A percentile compares a stretch with the other conserved stretches of the same genome.
Evolutionary conservation across 176 grass and related monocot genomes (phyloP).

Genomic region (Metroxylon sagu): DNA sequence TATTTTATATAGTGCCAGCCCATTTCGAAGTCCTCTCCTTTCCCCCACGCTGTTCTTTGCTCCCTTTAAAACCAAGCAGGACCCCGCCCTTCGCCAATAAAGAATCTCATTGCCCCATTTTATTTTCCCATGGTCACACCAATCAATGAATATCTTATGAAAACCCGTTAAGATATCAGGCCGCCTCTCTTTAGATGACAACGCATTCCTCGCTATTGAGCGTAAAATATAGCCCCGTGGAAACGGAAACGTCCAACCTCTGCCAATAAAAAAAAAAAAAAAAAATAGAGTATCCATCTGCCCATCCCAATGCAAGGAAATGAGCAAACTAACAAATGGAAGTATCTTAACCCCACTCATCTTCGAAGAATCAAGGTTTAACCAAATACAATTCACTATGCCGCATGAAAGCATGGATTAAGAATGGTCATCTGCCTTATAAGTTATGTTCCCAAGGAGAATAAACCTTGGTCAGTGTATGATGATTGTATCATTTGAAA

Average conservation of each 20-base stretch:
- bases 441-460: slow-evolving; percentile 11
- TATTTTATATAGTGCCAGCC: no score
- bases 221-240: slow-evolving; percentile 9
- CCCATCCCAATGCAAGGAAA: no score
- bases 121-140: no score
- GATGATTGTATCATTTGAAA: background rate
- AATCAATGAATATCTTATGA: background rate
- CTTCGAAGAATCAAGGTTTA: slow-evolving; percentile 7
- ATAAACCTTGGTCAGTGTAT: slow-evolving; percentile 6
- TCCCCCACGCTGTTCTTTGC: no score
- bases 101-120: no score
- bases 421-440: background rate
- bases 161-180: background rate
- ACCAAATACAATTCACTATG: background rate
- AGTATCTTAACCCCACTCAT: slow-evolving; percentile 3
- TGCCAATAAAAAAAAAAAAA: no score
- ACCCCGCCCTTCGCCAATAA: no score
- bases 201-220: slow-evolving; percentile 14
- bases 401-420: background rate
- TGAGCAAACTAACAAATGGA: no score
- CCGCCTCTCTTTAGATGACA: slow-evolving; percentile 22
- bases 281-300: no score
- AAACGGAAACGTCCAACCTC: background rate
- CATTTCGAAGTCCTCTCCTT: no score
- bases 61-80: no score